Evolutionary conservation across 1,284 basidiomycete genomes (phyloP).

Genomic region (Uromyces viciae-fabae): DNA sequence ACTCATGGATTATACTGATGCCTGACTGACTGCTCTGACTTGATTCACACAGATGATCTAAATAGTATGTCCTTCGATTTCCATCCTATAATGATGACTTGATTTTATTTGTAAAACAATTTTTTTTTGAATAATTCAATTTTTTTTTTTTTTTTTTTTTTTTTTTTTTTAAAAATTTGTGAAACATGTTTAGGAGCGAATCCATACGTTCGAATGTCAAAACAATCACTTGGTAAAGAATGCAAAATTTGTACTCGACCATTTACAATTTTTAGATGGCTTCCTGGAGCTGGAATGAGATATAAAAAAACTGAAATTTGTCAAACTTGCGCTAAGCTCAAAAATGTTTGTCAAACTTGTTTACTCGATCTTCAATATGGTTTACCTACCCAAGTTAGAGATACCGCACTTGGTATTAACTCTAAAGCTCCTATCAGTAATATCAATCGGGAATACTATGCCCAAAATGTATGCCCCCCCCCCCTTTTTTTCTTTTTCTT

Average conservation of each 20-base stretch:
- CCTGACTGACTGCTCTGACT: background rate
- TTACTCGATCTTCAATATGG: conserved; percentile 89
- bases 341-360: conserved; percentile 98
- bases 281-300: conserved; percentile 82
- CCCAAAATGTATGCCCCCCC: conserved; percentile 70
- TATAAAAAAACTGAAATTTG: conserved; percentile 98
- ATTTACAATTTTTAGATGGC: conserved; percentile 92
- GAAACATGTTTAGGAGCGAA: conserved; percentile 63
- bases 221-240: conserved; percentile 90
- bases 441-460: conserved; percentile 91
- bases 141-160: background rate
- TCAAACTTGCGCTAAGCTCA: conserved; percentile 96
- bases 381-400: conserved; percentile 91
- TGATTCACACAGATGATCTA: conserved; percentile 18
- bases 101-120: too few species aligned
- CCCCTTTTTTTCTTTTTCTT: conserved; percentile 29
- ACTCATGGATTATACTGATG: background rate
- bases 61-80: conserved; percentile 28
- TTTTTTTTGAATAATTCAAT: background rate
- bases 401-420: conserved; percentile 83
- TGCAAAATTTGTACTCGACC: conserved; percentile 90
- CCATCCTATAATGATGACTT: background rate
- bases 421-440: conserved; percentile 88
- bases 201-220: conserved; percentile 63
- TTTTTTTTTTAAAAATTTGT: conserved; percentile 56